These are phyloP conservation scores for Volvox carteri DNA, from an alignment of 163 green algal species.

Conservation along the genomic window DNA sequence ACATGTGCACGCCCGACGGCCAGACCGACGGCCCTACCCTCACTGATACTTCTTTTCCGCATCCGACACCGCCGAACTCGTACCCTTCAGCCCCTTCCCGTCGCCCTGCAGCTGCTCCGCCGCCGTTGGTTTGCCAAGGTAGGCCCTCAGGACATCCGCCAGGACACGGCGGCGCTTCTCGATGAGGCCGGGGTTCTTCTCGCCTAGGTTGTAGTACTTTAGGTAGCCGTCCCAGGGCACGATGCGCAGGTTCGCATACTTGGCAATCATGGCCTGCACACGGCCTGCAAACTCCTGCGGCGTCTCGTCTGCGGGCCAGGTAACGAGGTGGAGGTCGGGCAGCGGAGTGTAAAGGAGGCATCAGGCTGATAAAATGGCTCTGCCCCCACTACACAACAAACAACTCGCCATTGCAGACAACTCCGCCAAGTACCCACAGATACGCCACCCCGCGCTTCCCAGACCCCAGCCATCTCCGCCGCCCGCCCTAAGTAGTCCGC, in stretches of 20 bases:
- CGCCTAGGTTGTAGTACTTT: slow-evolving; percentile 94
- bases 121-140: slow-evolving; percentile 21
- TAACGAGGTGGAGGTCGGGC: too few relatives aligned
- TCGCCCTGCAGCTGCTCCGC: neutral
- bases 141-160: slow-evolving; percentile 50
- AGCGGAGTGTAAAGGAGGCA: too few relatives aligned
- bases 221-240: slow-evolving; percentile 97
- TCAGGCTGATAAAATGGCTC: too few relatives aligned
- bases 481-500: too few relatives aligned
- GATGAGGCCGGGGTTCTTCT: slow-evolving; percentile 87
- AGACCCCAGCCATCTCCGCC: too few relatives aligned
- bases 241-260: slow-evolving; percentile 85
- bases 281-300: slow-evolving; percentile 86
- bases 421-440: too few relatives aligned
- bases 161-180: slow-evolving; percentile 82
- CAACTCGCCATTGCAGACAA: too few relatives aligned
- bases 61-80: neutral
- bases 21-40: neutral
- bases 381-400: too few relatives aligned
- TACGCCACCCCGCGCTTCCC: too few relatives aligned
- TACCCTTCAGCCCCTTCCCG: slow-evolving; percentile 27
- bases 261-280: slow-evolving; percentile 85
- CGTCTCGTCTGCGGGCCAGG: slow-evolving; percentile 70
- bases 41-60: slow-evolving; percentile 35
- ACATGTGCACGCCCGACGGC: too few relatives aligned